phyloP scores from a whole-genome alignment of 306 rosid genomes.

The Rosa persica region DNA sequence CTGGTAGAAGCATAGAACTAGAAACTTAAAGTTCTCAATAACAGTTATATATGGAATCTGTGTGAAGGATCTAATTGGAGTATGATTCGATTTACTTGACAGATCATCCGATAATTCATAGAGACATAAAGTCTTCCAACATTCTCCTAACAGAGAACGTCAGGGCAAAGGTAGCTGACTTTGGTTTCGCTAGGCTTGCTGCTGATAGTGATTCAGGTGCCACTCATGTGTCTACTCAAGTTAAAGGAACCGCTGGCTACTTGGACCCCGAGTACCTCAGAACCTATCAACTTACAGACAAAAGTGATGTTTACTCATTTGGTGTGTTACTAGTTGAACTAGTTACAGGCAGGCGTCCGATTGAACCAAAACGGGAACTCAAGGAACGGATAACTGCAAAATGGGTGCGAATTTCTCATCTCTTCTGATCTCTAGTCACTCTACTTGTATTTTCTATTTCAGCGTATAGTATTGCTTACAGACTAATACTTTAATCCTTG shows the following conservation, averaged over 20 bases:
- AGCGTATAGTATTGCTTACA: background rate
- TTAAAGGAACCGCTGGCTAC: constrained; percentile 99
- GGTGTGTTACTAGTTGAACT: constrained; percentile 92
- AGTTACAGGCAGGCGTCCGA: constrained; percentile 94
- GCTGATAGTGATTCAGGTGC: constrained; percentile 84
- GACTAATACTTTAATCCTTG: background rate
- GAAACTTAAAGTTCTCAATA: constrained; percentile 9
- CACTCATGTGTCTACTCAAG: constrained; percentile 92
- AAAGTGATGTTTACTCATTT: constrained; percentile 96
- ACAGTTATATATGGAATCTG: constrained; percentile 1
- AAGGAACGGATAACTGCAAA: constrained; percentile 71
- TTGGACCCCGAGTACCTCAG: constrained; percentile 95
- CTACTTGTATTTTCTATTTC: background rate
- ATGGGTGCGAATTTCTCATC: constrained; percentile 58
- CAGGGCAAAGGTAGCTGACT: constrained; percentile 96
- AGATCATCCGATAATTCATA: constrained; percentile 96
- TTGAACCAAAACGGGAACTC: constrained; percentile 78
- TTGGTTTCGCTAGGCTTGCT: constrained; percentile 91
- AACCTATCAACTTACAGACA: constrained; percentile 91
- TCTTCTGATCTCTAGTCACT: constrained; percentile 16
- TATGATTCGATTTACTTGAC: constrained; percentile 23
- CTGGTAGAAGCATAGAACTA: constrained; percentile 13
- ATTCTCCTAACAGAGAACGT: constrained; percentile 76
- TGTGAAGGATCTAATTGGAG: constrained; percentile 27
- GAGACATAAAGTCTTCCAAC: constrained; percentile 96